Evolutionary conservation across 176 grass and related monocot genomes (phyloP).

Genomic region (Neostapfia colusana): DNA sequence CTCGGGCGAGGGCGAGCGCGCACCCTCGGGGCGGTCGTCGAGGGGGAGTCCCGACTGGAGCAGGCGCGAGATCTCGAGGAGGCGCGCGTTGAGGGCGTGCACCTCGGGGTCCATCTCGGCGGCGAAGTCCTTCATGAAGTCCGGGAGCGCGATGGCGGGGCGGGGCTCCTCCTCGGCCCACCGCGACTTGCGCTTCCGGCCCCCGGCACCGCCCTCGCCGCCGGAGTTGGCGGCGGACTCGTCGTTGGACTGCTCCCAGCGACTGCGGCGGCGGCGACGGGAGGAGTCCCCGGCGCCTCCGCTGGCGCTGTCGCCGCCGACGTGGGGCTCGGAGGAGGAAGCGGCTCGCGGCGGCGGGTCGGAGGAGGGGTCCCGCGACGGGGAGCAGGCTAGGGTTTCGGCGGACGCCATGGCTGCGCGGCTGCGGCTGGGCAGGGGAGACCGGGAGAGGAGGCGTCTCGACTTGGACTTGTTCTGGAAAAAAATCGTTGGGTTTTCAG

Average conservation of each 20-base stretch:
- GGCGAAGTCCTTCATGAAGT: constrained; percentile 98
- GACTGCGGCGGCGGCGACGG: constrained; percentile 68
- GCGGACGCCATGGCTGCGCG: constrained; percentile 41
- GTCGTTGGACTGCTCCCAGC: constrained; percentile 71
- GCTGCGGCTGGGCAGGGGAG: neutral
- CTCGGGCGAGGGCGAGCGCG: constrained; percentile 77
- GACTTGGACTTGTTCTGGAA: neutral
- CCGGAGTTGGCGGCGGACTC: constrained; percentile 50
- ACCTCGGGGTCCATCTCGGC: constrained; percentile 91
- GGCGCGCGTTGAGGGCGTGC: constrained; percentile 74
- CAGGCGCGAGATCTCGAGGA: constrained; percentile 82
- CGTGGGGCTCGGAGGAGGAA: constrained; percentile 34
- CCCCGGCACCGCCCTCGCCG: constrained; percentile 40
- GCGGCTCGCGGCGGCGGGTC: constrained; percentile 27
- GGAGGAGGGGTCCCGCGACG: constrained; percentile 38
- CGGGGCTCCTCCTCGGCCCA: constrained; percentile 95
- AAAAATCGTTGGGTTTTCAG: constrained; percentile 4
- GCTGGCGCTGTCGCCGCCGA: constrained; percentile 18
- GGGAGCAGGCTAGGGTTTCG: constrained; percentile 57
- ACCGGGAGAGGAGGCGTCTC: constrained; percentile 32
- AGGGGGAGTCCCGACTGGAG: constrained; percentile 65
- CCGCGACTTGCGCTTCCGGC: constrained; percentile 76
- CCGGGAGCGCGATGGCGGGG: constrained; percentile 65
- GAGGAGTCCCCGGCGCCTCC: constrained; percentile 35
- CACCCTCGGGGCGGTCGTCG: constrained; percentile 79